These are phyloP conservation scores for Sherardia arvensis DNA, from an alignment of 257 asterid species.

Conservation along the genomic window DNA sequence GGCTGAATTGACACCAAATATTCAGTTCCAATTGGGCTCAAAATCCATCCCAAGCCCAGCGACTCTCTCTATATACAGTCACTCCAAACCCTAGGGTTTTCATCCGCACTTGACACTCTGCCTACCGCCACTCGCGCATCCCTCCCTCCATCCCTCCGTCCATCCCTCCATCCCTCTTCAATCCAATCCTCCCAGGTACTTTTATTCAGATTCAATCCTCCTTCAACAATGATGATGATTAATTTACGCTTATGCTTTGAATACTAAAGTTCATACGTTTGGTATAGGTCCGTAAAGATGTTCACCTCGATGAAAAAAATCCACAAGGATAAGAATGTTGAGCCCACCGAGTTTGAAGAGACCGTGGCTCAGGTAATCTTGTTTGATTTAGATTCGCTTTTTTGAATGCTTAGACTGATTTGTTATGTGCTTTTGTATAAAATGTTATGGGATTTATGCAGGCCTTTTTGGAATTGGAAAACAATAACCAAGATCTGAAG, in stretches of 20 bases:
- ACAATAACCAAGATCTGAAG: conserved; percentile 74
- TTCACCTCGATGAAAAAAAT: conserved; percentile 60
- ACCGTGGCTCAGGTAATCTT: conserved; percentile 70
- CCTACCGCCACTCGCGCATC: background rate
- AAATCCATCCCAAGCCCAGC: background rate
- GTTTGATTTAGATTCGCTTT: background rate
- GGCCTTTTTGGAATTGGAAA: conserved; percentile 85
- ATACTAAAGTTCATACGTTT: background rate
- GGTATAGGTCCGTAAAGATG: conserved; percentile 48
- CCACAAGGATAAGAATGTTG: conserved; percentile 70
- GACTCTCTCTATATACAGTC: background rate
- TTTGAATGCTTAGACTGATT: background rate
- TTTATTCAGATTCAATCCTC: background rate
- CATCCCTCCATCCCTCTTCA: too few species aligned
- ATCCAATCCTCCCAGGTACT: conserved; percentile 3
- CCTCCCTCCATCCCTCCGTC: too few species aligned
- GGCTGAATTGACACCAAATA: background rate
- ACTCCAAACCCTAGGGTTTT: conserved; percentile 2
- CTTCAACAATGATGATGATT: background rate
- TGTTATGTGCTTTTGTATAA: background rate
- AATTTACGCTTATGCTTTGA: too few species aligned
- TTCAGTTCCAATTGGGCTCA: background rate
- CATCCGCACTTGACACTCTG: background rate
- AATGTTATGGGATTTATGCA: conserved; percentile 5
- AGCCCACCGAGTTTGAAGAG: conserved; percentile 81